Percentiles rank a stretch among this genome's conserved stretches.
These are phyloP conservation scores for Penicillium subrubescens DNA, from an alignment of 495 filamentous ascomycete genomes.

Conservation along the genomic window DNA sequence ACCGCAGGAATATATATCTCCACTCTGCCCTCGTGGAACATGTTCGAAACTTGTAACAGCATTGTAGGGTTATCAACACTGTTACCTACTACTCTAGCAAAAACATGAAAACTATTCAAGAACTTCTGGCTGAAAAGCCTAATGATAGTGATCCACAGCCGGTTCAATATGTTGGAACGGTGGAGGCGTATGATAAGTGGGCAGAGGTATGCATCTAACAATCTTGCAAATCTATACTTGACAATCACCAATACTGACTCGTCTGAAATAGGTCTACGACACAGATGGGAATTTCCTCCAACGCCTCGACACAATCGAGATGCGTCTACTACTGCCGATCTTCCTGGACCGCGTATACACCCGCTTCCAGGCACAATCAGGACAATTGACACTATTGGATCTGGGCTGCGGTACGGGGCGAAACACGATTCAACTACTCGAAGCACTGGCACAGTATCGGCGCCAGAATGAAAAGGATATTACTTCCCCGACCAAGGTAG, in stretches of 20 bases:
- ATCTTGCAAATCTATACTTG: not conserved
- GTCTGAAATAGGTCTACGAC: constrained; percentile 57
- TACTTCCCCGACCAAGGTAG: constrained; percentile 11
- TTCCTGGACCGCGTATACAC: constrained; percentile 45
- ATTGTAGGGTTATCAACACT: not conserved
- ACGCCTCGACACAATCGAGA: constrained; percentile 63
- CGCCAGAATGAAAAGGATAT: not conserved
- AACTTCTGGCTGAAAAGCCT: constrained; percentile 19
- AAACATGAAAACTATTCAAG: constrained; percentile 33
- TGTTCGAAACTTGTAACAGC: not conserved
- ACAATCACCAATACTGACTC: too few species aligned
- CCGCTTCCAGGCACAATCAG: constrained; percentile 21
- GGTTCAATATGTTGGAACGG: constrained; percentile 38
- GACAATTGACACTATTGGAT: constrained; percentile 46
- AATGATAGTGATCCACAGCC: constrained; percentile 4
- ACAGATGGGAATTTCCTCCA: constrained; percentile 75
- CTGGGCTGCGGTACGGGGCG: constrained; percentile 73
- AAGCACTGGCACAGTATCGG: constrained; percentile 16
- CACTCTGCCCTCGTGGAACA: not conserved
- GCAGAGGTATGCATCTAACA: constrained; percentile 31
- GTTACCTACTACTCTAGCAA: not conserved
- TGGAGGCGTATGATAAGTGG: constrained; percentile 49
- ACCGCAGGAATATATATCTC: not conserved
- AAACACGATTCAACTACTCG: constrained; percentile 62
- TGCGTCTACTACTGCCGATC: constrained; percentile 54